Percentiles rank a stretch among this genome's conserved stretches.
These are phyloP conservation scores for Sphagnum contortum DNA, from an alignment of 225 moss, liverwort and hornwort species.

Conservation along the genomic window DNA sequence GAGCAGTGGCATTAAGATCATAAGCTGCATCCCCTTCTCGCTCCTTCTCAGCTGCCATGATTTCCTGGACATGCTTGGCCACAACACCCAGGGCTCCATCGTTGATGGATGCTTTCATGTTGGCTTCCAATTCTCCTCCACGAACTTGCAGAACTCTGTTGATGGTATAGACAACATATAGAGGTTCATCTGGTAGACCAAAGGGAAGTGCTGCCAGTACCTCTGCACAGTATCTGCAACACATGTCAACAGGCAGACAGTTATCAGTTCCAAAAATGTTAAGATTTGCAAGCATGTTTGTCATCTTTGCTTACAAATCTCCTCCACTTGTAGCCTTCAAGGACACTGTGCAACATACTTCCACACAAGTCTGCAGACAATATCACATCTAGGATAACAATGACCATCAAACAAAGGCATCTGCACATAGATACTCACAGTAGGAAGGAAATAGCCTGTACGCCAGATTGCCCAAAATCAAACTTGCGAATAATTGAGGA, in stretches of 20 bases:
- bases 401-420: too few relatives aligned
- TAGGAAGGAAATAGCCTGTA: slow-evolving; percentile 61
- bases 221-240: slow-evolving; percentile 79
- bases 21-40: slow-evolving; percentile 48
- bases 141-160: slow-evolving; percentile 92
- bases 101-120: slow-evolving; percentile 62
- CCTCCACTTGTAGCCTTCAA: too few relatives aligned
- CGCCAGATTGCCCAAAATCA: slow-evolving; percentile 64
- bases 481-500: slow-evolving; percentile 87
- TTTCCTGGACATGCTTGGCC: slow-evolving; percentile 47
- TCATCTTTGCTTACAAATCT: too few relatives aligned
- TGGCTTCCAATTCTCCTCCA: slow-evolving; percentile 86
- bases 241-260: background rate
- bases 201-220: slow-evolving; percentile 77
- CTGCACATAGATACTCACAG: slow-evolving; percentile 32
- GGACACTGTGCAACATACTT: background rate
- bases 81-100: slow-evolving; percentile 53
- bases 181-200: slow-evolving; percentile 79
- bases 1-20: slow-evolving; percentile 38
- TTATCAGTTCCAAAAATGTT: background rate
- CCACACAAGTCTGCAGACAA: background rate
- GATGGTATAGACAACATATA: slow-evolving; percentile 76
- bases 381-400: too few relatives aligned
- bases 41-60: slow-evolving; percentile 58
- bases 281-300: background rate